Percentiles rank a stretch among this genome's conserved stretches.
Evolutionary conservation across 2,329 filamentous ascomycete genomes (phyloP).

Genomic region (Trichoderma breve): DNA sequence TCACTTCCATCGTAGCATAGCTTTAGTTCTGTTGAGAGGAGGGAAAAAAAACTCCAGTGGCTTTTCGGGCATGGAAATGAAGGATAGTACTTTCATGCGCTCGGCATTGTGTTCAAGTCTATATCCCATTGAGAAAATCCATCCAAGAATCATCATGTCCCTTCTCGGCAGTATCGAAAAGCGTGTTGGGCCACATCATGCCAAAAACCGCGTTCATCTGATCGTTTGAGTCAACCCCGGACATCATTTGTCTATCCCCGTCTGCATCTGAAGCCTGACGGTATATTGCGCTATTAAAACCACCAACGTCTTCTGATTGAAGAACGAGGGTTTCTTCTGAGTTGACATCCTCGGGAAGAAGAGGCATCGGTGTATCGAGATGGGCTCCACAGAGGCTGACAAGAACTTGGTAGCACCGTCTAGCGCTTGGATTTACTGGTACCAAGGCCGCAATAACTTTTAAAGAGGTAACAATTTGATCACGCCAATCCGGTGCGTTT

Average conservation of each 20-base stretch:
- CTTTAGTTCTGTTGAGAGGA: background rate
- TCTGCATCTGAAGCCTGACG: slow-evolving; percentile 13
- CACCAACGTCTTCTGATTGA: background rate
- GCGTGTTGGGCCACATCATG: slow-evolving; percentile 47
- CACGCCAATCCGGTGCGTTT: slow-evolving; percentile 39
- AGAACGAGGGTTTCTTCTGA: background rate
- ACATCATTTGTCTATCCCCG: slow-evolving; percentile 14
- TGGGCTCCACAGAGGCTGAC: slow-evolving; percentile 41
- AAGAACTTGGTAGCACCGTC: slow-evolving; percentile 43
- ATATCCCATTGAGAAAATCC: slow-evolving; percentile 6
- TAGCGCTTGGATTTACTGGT: slow-evolving; percentile 40
- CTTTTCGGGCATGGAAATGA: background rate
- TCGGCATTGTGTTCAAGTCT: background rate
- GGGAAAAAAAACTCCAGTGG: background rate
- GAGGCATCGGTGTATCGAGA: slow-evolving; percentile 25
- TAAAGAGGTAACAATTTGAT: slow-evolving; percentile 40
- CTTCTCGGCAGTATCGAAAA: slow-evolving; percentile 22
- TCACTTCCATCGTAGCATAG: too few relatives aligned
- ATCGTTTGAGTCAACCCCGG: slow-evolving; percentile 41
- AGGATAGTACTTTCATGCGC: background rate
- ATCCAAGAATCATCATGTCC: slow-evolving; percentile 4
- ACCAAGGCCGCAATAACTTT: slow-evolving; percentile 38
- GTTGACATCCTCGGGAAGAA: background rate
- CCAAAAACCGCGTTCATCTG: slow-evolving; percentile 43
- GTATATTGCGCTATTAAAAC: background rate